Evolutionary conservation across 2,329 filamentous ascomycete species (phyloP).

Genomic region (Nemania bipapillata): DNA sequence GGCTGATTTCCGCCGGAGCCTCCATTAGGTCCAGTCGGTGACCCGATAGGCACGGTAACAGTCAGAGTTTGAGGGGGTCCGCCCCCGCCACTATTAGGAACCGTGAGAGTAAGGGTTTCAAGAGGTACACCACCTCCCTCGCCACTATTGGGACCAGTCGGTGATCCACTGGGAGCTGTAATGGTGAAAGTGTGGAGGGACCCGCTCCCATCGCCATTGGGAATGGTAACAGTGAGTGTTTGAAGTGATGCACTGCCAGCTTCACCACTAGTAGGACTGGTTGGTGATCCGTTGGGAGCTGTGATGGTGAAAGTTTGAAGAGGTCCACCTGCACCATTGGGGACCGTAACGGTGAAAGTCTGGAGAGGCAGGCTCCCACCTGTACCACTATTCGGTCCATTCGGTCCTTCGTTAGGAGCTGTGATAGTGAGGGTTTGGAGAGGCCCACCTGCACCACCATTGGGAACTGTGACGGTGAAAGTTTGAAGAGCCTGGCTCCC

Average conservation of each 20-base stretch:
- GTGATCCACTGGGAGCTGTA: conserved; percentile 39
- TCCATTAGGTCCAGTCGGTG: conserved; percentile 5
- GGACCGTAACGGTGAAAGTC: conserved; percentile 10
- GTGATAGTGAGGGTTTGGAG: conserved; percentile 24
- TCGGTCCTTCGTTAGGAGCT: neutral
- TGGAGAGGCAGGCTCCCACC: conserved; percentile 2
- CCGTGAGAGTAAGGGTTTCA: conserved; percentile 18
- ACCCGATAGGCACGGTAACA: conserved; percentile 12
- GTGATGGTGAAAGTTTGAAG: conserved; percentile 14
- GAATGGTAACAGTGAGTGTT: conserved; percentile 20
- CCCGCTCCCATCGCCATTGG: conserved; percentile 29
- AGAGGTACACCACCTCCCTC: conserved; percentile 1
- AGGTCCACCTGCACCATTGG: neutral
- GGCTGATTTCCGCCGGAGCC: conserved; percentile 9
- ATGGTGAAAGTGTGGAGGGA: conserved; percentile 43
- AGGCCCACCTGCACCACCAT: conserved; percentile 7
- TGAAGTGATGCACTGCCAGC: conserved; percentile 20
- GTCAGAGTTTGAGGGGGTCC: conserved; percentile 20
- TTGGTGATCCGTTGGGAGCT: neutral
- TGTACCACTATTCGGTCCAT: neutral
- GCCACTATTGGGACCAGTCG: conserved; percentile 8
- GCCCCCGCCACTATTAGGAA: neutral
- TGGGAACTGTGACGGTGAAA: conserved; percentile 27
- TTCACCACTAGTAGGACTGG: neutral
- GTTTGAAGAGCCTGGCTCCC: conserved; percentile 16